Percentiles rank a stretch among this genome's conserved stretches.
Conservation (phyloP, 371 early-diverging fungal genomes). For the Actinomortierella ambigua region DNA sequence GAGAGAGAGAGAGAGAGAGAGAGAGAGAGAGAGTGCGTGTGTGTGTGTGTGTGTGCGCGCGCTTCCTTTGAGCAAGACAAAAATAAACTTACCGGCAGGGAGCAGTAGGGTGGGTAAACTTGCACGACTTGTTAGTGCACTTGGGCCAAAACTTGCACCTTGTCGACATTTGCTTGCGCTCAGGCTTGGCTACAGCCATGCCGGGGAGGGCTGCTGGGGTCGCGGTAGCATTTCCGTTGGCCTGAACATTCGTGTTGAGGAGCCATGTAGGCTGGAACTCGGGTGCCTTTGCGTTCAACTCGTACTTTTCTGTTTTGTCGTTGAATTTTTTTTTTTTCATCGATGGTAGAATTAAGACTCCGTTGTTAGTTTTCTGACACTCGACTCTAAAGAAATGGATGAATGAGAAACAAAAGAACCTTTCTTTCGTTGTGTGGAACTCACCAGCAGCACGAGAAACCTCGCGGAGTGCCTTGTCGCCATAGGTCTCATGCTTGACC, state of each 20-base stretch:
- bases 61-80: neutral
- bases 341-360: neutral
- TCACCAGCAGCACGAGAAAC: conserved; percentile 37
- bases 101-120: conserved; percentile 55
- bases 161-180: conserved; percentile 38
- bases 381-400: neutral
- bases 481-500: too few species aligned
- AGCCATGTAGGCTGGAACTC: conserved; percentile 37
- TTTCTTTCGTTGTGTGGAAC: conserved; percentile 3
- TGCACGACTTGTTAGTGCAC: conserved; percentile 66
- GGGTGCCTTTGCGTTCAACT: conserved; percentile 30
- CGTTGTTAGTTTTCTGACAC: neutral
- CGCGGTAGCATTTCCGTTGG: neutral
- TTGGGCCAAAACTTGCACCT: conserved; percentile 62
- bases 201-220: conserved; percentile 6
- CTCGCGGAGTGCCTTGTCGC: conserved; percentile 30
- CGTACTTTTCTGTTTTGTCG: conserved; percentile 23
- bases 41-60: neutral
- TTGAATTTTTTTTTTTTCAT: conserved; percentile 22
- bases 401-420: neutral
- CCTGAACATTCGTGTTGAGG: neutral
- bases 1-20: too few species aligned
- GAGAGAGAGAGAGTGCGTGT: neutral
- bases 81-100: conserved; percentile 53
- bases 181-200: too few species aligned